Evolutionary conservation across 345 rosid species (phyloP).

Genomic region (Heritiera fomes): DNA sequence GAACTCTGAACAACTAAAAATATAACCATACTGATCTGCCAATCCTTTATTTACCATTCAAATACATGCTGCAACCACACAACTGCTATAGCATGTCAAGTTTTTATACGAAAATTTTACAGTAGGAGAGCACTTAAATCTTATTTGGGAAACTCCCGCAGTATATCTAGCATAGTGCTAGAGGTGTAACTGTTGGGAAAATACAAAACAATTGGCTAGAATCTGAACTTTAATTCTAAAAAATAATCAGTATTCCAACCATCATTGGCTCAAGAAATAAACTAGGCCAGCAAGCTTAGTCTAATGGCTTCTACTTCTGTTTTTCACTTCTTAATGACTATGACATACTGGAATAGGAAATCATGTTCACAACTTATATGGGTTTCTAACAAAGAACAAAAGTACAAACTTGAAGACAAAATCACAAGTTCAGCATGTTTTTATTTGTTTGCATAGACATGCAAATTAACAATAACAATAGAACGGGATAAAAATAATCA

Average conservation of each 20-base stretch:
- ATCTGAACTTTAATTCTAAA: neutral
- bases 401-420: neutral
- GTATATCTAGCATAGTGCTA: neutral
- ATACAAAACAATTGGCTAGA: neutral
- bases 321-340: neutral
- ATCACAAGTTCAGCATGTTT: neutral
- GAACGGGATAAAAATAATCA: neutral
- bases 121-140: neutral
- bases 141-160: neutral
- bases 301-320: neutral
- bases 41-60: neutral
- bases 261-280: neutral
- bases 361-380: neutral
- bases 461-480: neutral
- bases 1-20: neutral
- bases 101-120: neutral
- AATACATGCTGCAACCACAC: neutral
- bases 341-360: neutral
- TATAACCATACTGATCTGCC: conserved; percentile 1
- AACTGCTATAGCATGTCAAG: neutral
- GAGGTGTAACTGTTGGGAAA: neutral
- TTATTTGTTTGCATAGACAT: neutral
- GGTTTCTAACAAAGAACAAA: neutral
- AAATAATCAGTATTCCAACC: neutral
- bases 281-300: neutral